A percentile compares a stretch with the other conserved stretches of the same genome.
phyloP scores from a whole-genome alignment of 2,329 filamentous ascomycete species.

The Aureobasidium uvarum region DNA sequence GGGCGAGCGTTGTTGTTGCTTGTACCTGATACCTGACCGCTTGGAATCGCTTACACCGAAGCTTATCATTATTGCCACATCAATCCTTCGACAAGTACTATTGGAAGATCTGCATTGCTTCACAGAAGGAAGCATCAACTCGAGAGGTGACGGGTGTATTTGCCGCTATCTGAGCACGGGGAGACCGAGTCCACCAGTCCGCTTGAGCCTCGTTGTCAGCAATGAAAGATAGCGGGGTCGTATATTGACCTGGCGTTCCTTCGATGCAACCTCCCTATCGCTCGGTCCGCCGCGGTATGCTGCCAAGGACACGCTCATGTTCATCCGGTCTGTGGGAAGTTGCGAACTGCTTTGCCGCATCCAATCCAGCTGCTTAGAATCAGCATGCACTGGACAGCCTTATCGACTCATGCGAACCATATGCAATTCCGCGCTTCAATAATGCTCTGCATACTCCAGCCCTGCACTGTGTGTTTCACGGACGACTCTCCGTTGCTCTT shows the following conservation, averaged over 20 bases:
- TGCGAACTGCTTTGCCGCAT: neutral
- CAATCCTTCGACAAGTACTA: conserved; percentile 9
- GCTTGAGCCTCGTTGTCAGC: neutral
- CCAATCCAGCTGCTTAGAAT: neutral
- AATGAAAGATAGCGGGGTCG: neutral
- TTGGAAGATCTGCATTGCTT: neutral
- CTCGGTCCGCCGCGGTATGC: neutral
- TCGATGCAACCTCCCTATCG: conserved; percentile 6
- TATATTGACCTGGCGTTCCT: neutral
- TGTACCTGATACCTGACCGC: neutral
- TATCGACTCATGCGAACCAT: conserved; percentile 13
- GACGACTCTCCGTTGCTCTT: neutral
- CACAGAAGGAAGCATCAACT: neutral
- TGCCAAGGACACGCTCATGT: neutral
- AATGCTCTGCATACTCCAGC: neutral
- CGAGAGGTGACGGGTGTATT: neutral
- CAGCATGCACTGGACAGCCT: neutral
- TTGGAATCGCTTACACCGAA: neutral
- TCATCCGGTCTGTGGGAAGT: neutral
- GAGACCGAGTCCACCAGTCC: conserved; percentile 10
- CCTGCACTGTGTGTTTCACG: neutral
- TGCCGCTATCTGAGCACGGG: neutral
- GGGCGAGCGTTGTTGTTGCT: conserved; percentile 5
- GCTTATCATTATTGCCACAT: conserved; percentile 9
- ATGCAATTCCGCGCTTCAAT: neutral